A percentile compares a stretch with the other conserved stretches of the same genome.
Conservation (phyloP, 495 filamentous ascomycete species). For the Aspergillus sclerotioniger region DNA sequence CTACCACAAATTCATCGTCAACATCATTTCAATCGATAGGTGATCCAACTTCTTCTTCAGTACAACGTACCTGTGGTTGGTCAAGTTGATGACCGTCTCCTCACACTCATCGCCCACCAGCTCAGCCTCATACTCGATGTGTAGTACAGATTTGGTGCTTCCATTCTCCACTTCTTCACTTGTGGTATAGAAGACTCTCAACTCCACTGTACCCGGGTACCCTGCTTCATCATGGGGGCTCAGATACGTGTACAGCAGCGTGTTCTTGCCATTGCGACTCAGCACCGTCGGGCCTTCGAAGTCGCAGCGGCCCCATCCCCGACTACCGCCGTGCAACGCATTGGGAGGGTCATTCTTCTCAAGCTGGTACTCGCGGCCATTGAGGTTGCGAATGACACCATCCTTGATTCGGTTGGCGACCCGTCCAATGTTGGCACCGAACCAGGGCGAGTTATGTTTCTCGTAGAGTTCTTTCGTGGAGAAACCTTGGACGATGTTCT, state of each 20-base stretch:
- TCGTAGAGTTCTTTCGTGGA: conserved; percentile 69
- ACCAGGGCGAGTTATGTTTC: conserved; percentile 70
- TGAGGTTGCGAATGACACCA: conserved; percentile 68
- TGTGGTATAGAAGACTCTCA: conserved; percentile 73
- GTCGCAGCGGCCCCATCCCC: conserved; percentile 81
- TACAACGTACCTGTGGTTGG: conserved; percentile 80
- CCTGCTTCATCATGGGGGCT: conserved; percentile 79
- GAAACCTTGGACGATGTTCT: conserved; percentile 88
- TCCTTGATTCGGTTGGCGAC: conserved; percentile 82
- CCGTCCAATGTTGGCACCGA: conserved; percentile 91
- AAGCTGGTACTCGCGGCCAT: conserved; percentile 67
- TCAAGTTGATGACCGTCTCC: conserved; percentile 87
- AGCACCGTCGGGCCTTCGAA: conserved; percentile 75
- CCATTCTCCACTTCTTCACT: conserved; percentile 59
- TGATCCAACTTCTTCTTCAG: background rate
- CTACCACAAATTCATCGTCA: conserved; percentile 40
- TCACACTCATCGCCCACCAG: conserved; percentile 70
- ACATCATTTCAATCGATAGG: background rate
- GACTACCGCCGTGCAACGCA: conserved; percentile 74
- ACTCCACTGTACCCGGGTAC: conserved; percentile 80
- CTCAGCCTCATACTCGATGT: conserved; percentile 86
- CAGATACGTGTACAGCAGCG: conserved; percentile 69
- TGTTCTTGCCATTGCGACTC: conserved; percentile 66
- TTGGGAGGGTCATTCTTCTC: conserved; percentile 75
- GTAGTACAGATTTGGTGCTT: conserved; percentile 60